Base-by-base conservation (phyloP, 495 filamentous ascomycete species). In the Tirmania nivea region DNA sequence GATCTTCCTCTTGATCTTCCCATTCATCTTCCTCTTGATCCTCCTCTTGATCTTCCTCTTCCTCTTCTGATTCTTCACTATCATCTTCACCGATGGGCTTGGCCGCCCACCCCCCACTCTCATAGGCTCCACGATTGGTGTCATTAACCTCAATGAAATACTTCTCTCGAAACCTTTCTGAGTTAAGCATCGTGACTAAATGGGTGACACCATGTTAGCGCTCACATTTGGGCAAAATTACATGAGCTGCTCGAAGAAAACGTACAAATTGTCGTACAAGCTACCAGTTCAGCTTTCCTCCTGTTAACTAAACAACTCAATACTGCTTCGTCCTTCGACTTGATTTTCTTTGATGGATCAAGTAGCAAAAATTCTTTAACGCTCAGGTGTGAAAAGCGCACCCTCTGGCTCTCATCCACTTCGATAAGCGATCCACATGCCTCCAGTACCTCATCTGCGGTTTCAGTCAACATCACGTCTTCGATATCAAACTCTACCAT, bases 301-400 rank as follows among this genome's bases (percentile, higher is more conserved):
- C 17, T 45, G 17, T 45, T 17, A 12, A 45, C 39, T 12, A 45
- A 17, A 17, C 39, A 45, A 12, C 2, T 17, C 17, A 45, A 17
- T 17, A 45, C 39, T 17, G 17, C 3, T 14, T 17, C 39, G 17
- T 45, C 39, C 39, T 45, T 45, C 39, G 39, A 45, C 7, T 17
- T 45, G 2, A 45, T 45, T 17, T 7, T 45, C 7, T 17, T 17
- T 17, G 39, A 17, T 25, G 5, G 25, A 14, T 12, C 12, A 3
- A 45, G 54, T 12, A 55, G 35, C 34, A 55, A 34, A 34, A 55
- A 55, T 37, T 55, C 54, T 35, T 55, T 55, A 8, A 55, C 54
- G 10, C 35, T 51, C 34, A 55, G 48, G 34, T 55, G 54, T 35
- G 48, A 51, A 42, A 55, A 55, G 7, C 54, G 47, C 9, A 55